phyloP scores from a whole-genome alignment of 371 early-diverging fungal genomes.

The Syncephalastrum sp. region DNA sequence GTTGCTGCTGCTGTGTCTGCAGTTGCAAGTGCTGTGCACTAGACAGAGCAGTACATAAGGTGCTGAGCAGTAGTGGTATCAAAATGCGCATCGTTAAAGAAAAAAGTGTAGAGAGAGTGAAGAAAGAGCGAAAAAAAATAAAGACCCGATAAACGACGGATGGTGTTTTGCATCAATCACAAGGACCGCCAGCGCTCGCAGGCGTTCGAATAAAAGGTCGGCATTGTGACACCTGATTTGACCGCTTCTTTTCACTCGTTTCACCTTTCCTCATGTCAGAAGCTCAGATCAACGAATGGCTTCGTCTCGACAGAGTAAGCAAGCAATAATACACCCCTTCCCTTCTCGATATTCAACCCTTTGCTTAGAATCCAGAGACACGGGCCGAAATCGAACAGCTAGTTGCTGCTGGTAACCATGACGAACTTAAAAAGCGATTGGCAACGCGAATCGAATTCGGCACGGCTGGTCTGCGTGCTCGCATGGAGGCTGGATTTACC shows the following conservation, averaged over 20 bases:
- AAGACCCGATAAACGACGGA: too few relatives aligned
- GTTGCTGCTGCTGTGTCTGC: too few relatives aligned
- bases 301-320: slow-evolving; percentile 69
- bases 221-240: too few relatives aligned
- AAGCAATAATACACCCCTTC: background rate
- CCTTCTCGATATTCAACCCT: background rate
- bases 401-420: slow-evolving; percentile 48
- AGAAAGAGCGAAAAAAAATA: too few relatives aligned
- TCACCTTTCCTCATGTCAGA: slow-evolving; percentile 6
- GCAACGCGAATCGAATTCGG: slow-evolving; percentile 83
- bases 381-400: slow-evolving; percentile 61
- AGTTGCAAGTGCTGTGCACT: too few relatives aligned
- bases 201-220: too few relatives aligned
- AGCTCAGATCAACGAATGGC: slow-evolving; percentile 59
- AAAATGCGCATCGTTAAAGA: too few relatives aligned
- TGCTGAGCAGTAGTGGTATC: too few relatives aligned
- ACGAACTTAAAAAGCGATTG: slow-evolving; percentile 67
- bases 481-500: slow-evolving; percentile 95
- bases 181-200: too few relatives aligned
- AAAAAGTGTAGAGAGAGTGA: too few relatives aligned
- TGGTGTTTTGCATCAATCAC: too few relatives aligned
- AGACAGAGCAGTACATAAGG: too few relatives aligned
- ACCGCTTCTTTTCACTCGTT: background rate
- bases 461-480: slow-evolving; percentile 89
- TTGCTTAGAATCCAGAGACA: slow-evolving; percentile 66